Evolutionary conservation across 768 basidiomycete genomes (phyloP), one percentile per base, ranked within the genome.

Genomic region (Hemileccinum rubropunctum): DNA sequence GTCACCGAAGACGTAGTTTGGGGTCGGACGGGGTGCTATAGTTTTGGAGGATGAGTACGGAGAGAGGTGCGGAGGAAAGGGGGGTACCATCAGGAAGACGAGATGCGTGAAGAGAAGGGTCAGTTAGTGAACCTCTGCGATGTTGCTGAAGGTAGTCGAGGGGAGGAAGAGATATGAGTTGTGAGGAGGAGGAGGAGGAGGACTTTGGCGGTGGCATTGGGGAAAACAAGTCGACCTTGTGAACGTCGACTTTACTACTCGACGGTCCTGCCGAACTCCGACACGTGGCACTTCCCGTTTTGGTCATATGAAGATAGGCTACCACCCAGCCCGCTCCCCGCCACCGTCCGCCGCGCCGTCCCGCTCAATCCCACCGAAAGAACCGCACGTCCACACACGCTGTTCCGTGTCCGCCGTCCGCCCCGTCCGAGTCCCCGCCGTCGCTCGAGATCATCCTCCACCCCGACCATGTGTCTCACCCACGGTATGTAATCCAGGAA

Each of bases 111-210:
- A 90, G 76, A 36, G 84, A 83, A 3, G 88, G 88, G 73, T 91
- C 90, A 8, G 88, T 88, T 63, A 89, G 85, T 2, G 90, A 91
- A 51, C 87, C 87, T 50, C 88, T 73, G n/a, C 88, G 80, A 62
- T 90, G 89, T 47, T 79, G 88, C 65, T 89, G 88, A 21, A 90
- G 77, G 64, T 79, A 83, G 64, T 89, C 84, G 60, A 91, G 81
- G 9, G 88, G 88, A 3, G 85, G 83, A 27, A 91, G 78, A 47
- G 86, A 78, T 4, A 80, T 73, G 41, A 78, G 71, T 15, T 82
- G 78, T 30, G 79, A 78, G 57, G 23, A 23, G 23, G 23, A 23
- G 23, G 23, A 23, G 23, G 23, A 23, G 23, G 28, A 30, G 9
- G 48, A 51, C 65, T 50, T 60, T 63, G 47, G 41, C 33, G 49